Evolutionary conservation across 140 eudicot genomes (phyloP), one percentile per base, ranked within the genome.

Genomic region (Stevia rebaudiana): DNA sequence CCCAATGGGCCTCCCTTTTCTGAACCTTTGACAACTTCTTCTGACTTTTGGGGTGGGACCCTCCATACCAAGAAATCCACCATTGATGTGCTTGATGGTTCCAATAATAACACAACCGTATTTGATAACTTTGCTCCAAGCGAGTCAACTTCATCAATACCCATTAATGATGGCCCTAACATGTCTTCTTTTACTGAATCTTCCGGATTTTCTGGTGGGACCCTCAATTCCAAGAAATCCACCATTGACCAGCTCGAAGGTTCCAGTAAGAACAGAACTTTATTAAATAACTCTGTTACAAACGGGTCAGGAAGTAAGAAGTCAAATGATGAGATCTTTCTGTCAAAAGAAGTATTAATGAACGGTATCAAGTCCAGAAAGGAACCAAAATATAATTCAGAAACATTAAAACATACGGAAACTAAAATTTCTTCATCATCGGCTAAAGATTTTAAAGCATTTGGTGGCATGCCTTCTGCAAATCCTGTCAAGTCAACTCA

Each of bases 1-100:
- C 24, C 6, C 17, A 47, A 47, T 24, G 11, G 5, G 53, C 13
- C 25, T 18, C 18, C 54, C 8, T 48, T 46, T 5, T 46, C 22
- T 46, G 52, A 46, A 17, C 21, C 54, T 48, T 19, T 8, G 11
- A 48, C 25, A 48, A 48, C 54, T 6, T 19, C 25, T 48, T 19
- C 54, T 48, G 84, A 65, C 36, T 86, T 83, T 28, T 78, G 84
- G 81, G 81, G 70, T 24, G 94, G 88, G 31, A 25, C 77, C 16
- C 40, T 76, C 22, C 70, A 68, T 33, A 49, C 63, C 43, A 70
- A 56, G 66, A 85, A 65, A 51, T 46, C 80, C 35, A 74, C 46
- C 62, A 49, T 17, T 50, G 73, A 80, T 40, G 69, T 78, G 35
- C 56, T 48, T 48, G 25, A 19, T 48, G 54, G 19, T 17, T 48